phyloP scores from a whole-genome alignment of 192 early-diverging fungal genomes.

The Entomortierella beljakovae region DNA sequence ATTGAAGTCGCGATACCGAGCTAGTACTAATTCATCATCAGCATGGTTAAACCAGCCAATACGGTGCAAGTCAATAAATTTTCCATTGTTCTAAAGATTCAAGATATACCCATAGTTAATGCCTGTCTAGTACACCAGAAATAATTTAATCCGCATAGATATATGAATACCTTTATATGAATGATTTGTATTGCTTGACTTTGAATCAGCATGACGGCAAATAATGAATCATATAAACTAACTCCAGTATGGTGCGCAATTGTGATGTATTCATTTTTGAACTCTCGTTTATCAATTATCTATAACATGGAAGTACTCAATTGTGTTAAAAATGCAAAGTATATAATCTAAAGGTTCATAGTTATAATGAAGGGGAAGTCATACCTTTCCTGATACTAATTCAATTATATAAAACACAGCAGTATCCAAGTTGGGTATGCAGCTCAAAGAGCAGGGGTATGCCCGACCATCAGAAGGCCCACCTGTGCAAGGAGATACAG shows the following conservation, averaged over 20 bases:
- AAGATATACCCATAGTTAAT: neutral
- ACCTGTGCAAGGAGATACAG: constrained; percentile 58
- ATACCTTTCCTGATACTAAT: constrained; percentile 67
- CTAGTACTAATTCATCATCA: constrained; percentile 71
- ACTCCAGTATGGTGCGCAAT: constrained; percentile 76
- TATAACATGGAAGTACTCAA: constrained; percentile 40
- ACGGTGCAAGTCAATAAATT: constrained; percentile 63
- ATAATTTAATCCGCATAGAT: constrained; percentile 10
- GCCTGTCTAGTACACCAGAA: neutral
- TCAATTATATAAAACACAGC: constrained; percentile 75
- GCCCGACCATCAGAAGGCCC: constrained; percentile 33
- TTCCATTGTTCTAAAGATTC: constrained; percentile 60
- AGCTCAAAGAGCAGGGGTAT: constrained; percentile 63
- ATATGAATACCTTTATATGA: constrained; percentile 63
- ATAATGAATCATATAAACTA: constrained; percentile 66
- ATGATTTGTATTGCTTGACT: constrained; percentile 76
- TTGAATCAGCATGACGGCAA: constrained; percentile 78
- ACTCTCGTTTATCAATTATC: constrained; percentile 66
- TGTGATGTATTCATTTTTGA: constrained; percentile 71
- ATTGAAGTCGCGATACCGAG: constrained; percentile 58
- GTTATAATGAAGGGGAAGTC: neutral
- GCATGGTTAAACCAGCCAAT: constrained; percentile 74
- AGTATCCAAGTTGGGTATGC: constrained; percentile 67
- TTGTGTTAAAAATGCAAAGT: too few species aligned
- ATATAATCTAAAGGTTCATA: too few species aligned